These are phyloP conservation scores for Apiospora phragmitis DNA, from an alignment of 2,329 filamentous ascomycete genomes.

Conservation along the genomic window DNA sequence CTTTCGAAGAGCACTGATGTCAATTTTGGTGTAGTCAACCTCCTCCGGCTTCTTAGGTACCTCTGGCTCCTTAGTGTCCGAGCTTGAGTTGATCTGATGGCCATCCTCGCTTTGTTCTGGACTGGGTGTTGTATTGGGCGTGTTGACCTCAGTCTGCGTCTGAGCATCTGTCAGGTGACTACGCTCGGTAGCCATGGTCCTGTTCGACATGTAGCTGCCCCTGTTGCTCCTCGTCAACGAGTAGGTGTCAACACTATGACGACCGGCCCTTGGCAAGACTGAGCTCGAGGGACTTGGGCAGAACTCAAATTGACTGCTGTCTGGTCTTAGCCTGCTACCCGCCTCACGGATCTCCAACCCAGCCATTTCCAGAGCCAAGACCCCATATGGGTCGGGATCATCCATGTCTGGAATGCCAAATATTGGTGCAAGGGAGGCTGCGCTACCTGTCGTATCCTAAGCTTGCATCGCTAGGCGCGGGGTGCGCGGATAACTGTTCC, in stretches of 20 bases:
- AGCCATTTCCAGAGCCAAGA: slow-evolving; percentile 86
- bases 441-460: slow-evolving; percentile 47
- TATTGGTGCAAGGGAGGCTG: slow-evolving; percentile 40
- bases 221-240: slow-evolving; percentile 58
- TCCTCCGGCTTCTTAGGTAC: slow-evolving; percentile 44
- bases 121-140: slow-evolving; percentile 56
- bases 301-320: slow-evolving; percentile 81
- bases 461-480: slow-evolving; percentile 73
- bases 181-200: slow-evolving; percentile 58
- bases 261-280: slow-evolving; percentile 55
- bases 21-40: slow-evolving; percentile 61
- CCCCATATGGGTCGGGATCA: slow-evolving; percentile 90
- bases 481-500: slow-evolving; percentile 61
- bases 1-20: slow-evolving; percentile 50
- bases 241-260: slow-evolving; percentile 70
- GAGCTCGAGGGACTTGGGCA: slow-evolving; percentile 76
- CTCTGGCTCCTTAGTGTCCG: slow-evolving; percentile 32
- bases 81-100: slow-evolving; percentile 38
- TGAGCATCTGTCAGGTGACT: slow-evolving; percentile 70
- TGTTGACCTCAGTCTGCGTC: slow-evolving; percentile 61
- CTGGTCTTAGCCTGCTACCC: slow-evolving; percentile 72
- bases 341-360: slow-evolving; percentile 89
- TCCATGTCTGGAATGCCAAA: slow-evolving; percentile 80
- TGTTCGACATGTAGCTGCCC: slow-evolving; percentile 74
- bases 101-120: slow-evolving; percentile 55